Percentiles rank a stretch among this genome's conserved stretches.
Conservation (phyloP, 176 grass and related monocot species). For the Carex parvula region DNA sequence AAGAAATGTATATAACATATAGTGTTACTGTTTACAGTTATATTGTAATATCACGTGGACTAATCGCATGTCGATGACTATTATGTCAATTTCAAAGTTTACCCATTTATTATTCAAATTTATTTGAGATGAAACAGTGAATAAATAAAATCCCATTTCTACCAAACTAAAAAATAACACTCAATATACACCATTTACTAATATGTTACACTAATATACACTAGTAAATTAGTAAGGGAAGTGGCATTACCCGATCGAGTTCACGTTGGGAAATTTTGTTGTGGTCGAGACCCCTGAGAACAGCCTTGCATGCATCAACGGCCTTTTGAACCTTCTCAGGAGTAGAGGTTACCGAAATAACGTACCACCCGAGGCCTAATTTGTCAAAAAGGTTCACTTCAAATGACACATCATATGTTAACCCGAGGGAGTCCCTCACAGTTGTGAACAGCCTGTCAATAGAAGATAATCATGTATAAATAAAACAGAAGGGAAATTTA, state of each 20-base stretch:
- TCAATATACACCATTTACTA: conserved; percentile 7
- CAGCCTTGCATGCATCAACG: conserved; percentile 98
- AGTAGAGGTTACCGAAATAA: conserved; percentile 92
- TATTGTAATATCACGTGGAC: not conserved
- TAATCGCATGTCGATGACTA: not conserved
- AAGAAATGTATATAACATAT: not conserved
- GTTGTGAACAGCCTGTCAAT: conserved; percentile 84
- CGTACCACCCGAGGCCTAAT: conserved; percentile 95
- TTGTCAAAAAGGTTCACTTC: conserved; percentile 98
- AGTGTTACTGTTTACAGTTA: not conserved
- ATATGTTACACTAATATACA: not conserved
- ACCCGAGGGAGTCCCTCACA: conserved; percentile 89
- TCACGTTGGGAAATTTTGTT: conserved; percentile 86
- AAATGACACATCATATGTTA: conserved; percentile 98
- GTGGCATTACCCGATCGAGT: conserved; percentile 69
- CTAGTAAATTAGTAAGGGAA: not conserved
- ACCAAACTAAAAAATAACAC: conserved; percentile 4
- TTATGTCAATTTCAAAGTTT: not conserved
- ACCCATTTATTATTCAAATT: not conserved
- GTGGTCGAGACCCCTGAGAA: conserved; percentile 82
- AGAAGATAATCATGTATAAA: not conserved
- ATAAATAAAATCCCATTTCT: not conserved
- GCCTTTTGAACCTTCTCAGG: conserved; percentile 94
- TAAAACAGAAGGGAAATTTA: not conserved
- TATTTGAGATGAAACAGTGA: not conserved